Evolutionary conservation across 2,329 filamentous ascomycete genomes (phyloP).

Genomic region (Cytospora piceae): DNA sequence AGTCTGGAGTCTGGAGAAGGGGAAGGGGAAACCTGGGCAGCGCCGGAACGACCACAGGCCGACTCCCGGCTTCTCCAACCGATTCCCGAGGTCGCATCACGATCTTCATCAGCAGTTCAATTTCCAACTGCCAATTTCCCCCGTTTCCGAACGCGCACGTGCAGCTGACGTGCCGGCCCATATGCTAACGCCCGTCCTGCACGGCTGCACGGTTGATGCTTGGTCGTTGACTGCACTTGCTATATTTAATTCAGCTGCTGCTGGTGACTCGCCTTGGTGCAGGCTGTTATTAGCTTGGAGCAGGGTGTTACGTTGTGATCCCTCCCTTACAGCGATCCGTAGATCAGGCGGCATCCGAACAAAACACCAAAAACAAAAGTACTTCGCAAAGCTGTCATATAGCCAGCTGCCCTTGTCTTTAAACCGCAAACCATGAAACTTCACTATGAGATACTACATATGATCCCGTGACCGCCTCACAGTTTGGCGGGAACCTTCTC

Average conservation of each 20-base stretch:
- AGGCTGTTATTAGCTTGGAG: no score
- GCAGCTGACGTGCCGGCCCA: background rate
- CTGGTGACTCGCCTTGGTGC: no score
- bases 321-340: no score
- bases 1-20: background rate
- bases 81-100: slow-evolving; percentile 10
- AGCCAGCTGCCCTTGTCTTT: background rate
- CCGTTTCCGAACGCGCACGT: background rate
- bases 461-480: slow-evolving; percentile 10
- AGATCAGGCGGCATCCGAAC: no score
- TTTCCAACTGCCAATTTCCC: background rate
- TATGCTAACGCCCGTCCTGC: background rate
- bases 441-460: background rate
- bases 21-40: no score
- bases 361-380: no score
- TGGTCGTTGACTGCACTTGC: no score
- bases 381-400: no score
- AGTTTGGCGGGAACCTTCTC: slow-evolving; percentile 30
- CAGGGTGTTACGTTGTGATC: no score
- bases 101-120: background rate
- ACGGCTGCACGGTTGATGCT: no score
- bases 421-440: background rate
- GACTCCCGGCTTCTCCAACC: slow-evolving; percentile 8
- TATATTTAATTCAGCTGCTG: no score
- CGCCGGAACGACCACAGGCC: background rate